Conservation (phyloP, 23 red algal genomes). For the Gracilaria gracilis region DNA sequence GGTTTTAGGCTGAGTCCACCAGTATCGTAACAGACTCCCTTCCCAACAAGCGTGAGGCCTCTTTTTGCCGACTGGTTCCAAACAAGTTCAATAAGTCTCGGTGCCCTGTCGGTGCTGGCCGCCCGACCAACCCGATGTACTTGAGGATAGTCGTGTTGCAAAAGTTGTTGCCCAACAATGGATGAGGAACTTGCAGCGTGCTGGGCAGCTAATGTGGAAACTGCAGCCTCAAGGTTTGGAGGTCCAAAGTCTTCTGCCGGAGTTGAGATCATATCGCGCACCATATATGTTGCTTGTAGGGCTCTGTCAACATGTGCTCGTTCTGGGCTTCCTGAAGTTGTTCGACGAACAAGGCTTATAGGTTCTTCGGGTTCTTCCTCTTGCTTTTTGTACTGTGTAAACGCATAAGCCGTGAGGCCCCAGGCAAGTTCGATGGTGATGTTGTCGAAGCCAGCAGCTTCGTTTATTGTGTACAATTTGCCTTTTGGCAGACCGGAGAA, state of each 20-base stretch:
- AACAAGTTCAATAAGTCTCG: constrained; percentile 85
- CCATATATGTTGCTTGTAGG: constrained; percentile 81
- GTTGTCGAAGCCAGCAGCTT: constrained; percentile 21
- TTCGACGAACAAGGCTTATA: constrained; percentile 40
- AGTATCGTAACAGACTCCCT: constrained; percentile 94
- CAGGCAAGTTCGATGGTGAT: constrained; percentile 52
- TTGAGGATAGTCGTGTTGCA: constrained; percentile 81
- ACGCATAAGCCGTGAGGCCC: constrained; percentile 55
- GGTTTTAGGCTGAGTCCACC: constrained; percentile 94
- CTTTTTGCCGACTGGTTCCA: constrained; percentile 55
- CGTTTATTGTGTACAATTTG: constrained; percentile 34
- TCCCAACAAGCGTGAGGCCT: constrained; percentile 85
- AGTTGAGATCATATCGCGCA: constrained; percentile 91
- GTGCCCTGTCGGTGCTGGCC: constrained; percentile 61
- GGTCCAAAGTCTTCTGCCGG: constrained; percentile 94
- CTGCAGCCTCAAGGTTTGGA: constrained; percentile 76
- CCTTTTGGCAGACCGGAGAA: constrained; percentile 46
- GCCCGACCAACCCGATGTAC: constrained; percentile 94
- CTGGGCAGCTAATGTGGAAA: constrained; percentile 63
- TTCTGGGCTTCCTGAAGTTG: constrained; percentile 22
- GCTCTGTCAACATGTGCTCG: constrained; percentile 69
- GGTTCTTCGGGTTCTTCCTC: constrained; percentile 14
- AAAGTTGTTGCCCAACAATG: constrained; percentile 83
- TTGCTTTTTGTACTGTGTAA: constrained; percentile 58
- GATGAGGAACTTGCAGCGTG: constrained; percentile 61